phyloP scores from a whole-genome alignment of 2,329 filamentous ascomycete genomes.

The Monosporascus sp. region DNA sequence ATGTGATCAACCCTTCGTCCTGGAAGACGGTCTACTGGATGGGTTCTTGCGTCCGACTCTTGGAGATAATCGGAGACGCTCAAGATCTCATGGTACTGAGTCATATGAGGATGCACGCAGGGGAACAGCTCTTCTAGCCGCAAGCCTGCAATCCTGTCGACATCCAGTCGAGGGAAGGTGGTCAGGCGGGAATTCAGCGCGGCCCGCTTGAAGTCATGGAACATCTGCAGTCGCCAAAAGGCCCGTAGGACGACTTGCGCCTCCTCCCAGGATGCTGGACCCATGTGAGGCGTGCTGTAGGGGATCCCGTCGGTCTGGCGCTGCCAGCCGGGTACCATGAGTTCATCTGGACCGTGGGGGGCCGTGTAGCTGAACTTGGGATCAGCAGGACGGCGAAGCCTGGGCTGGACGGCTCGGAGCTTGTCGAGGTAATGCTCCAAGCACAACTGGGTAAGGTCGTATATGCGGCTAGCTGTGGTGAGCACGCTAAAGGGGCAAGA shows the following conservation, averaged over 20 bases:
- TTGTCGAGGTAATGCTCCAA: neutral
- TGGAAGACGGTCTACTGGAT: no score
- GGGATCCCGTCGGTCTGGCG: neutral
- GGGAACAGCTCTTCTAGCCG: no score
- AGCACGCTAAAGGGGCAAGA: no score
- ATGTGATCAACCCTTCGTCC: no score
- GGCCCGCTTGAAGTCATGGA: neutral
- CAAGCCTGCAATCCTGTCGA: no score
- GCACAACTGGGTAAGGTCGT: neutral
- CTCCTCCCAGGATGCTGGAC: slow-evolving; percentile 1
- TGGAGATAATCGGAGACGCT: no score
- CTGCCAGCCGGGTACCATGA: neutral
- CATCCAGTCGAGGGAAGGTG: no score
- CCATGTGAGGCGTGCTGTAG: neutral
- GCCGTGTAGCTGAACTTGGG: neutral
- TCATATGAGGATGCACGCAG: no score
- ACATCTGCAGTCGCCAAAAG: slow-evolving; percentile 1
- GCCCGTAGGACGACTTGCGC: slow-evolving; percentile 1
- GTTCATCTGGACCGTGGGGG: no score
- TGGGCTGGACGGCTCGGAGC: neutral
- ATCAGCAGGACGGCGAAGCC: neutral
- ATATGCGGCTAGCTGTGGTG: no score
- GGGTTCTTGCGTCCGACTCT: no score
- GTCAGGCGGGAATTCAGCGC: neutral
- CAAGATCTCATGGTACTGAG: no score